Evolutionary conservation across 306 rosid species (phyloP).

Genomic region (Astragalus glycyphyllos): DNA sequence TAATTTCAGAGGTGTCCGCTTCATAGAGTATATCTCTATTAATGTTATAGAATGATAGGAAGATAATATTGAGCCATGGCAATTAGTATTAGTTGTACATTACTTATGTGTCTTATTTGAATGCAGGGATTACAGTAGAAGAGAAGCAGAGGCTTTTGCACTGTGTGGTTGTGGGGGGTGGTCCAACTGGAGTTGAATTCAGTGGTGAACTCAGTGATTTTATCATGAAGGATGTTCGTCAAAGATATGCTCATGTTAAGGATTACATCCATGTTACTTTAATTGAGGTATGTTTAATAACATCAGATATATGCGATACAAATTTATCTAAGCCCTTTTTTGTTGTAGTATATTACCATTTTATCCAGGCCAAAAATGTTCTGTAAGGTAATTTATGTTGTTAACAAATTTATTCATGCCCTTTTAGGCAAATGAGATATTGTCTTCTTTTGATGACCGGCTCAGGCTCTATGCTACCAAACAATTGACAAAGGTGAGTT

Average conservation of each 20-base stretch:
- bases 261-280: conserved; percentile 83
- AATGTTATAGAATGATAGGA: background rate
- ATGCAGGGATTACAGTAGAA: conserved; percentile 71
- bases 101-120: conserved; percentile 35
- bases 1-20: too few relatives aligned
- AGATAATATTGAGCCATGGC: background rate
- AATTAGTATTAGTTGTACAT: background rate
- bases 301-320: conserved; percentile 17
- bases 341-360: background rate
- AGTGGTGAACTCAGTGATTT: conserved; percentile 99
- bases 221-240: conserved; percentile 77
- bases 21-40: too few relatives aligned
- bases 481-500: conserved; percentile 87
- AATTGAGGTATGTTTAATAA: conserved; percentile 73
- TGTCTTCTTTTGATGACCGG: conserved; percentile 89
- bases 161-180: conserved; percentile 98
- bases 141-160: conserved; percentile 87
- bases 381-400: conserved; percentile 21
- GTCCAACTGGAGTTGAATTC: conserved; percentile 99
- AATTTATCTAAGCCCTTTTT: conserved; percentile 11
- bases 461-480: conserved; percentile 83
- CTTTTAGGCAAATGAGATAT: conserved; percentile 86
- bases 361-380: conserved; percentile 17
- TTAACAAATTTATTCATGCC: conserved; percentile 46
- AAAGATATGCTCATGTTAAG: conserved; percentile 91